Conservation (phyloP, 2,329 filamentous ascomycete species). For the Cladosporium velox region DNA sequence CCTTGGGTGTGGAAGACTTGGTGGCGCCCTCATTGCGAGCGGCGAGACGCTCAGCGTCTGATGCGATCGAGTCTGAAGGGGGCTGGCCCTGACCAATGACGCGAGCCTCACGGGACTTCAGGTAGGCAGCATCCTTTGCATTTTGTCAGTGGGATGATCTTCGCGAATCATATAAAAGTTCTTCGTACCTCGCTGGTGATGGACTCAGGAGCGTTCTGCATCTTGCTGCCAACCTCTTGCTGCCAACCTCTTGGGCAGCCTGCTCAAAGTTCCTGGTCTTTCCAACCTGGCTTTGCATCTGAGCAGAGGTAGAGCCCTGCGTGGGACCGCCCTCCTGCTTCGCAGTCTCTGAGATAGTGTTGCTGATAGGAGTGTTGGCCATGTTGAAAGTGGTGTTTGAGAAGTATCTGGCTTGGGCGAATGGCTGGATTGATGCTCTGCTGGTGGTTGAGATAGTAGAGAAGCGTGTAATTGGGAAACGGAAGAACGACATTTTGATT, state of each 20-base stretch:
- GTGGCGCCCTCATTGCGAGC: constrained; percentile 35
- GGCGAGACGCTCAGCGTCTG: constrained; percentile 44
- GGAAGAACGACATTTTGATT: constrained; percentile 1
- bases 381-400: constrained; percentile 10
- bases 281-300: constrained; percentile 39
- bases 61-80: constrained; percentile 38
- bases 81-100: constrained; percentile 33
- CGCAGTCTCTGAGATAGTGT: constrained; percentile 38
- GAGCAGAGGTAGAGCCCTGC: constrained; percentile 36
- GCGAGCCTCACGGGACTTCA: constrained; percentile 46
- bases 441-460: background rate
- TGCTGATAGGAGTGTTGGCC: constrained; percentile 23
- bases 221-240: constrained; percentile 33
- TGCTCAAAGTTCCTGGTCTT: constrained; percentile 34
- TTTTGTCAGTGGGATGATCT: background rate
- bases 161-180: background rate
- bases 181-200: constrained; percentile 37
- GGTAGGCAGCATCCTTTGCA: constrained; percentile 42
- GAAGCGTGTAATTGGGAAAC: constrained; percentile 5
- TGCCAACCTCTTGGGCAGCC: constrained; percentile 33
- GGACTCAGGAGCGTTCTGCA: constrained; percentile 33
- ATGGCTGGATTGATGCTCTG: constrained; percentile 6
- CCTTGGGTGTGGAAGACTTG: constrained; percentile 19
- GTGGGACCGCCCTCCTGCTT: constrained; percentile 36
- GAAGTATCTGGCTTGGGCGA: background rate